Percentiles rank a stretch among this genome's conserved stretches.
Evolutionary conservation across 2,329 filamentous ascomycete species (phyloP).

Genomic region (Pseudocercospora cruenta): DNA sequence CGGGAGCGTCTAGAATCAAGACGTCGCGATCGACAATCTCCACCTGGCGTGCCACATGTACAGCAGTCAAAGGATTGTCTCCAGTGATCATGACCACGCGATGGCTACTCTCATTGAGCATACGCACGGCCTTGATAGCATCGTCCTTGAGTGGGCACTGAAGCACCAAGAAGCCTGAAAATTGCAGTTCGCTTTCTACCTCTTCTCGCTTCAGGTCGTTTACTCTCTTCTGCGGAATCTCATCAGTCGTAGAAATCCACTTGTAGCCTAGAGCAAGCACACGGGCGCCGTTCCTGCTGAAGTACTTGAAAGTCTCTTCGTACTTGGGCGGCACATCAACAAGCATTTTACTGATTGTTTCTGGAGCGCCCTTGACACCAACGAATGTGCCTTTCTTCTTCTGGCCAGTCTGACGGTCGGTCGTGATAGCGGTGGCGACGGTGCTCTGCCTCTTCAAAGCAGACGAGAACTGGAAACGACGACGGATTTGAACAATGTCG

Average conservation of each 20-base stretch:
- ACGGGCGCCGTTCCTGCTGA: conserved; percentile 91
- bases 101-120: conserved; percentile 98
- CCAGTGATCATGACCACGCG: conserved; percentile 99
- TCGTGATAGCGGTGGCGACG: conserved; percentile 77
- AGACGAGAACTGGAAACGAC: conserved; percentile 97
- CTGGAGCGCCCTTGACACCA: conserved; percentile 93
- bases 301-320: conserved; percentile 98
- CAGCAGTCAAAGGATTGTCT: conserved; percentile 94
- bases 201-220: conserved; percentile 94
- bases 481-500: conserved; percentile 89
- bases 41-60: conserved; percentile 91
- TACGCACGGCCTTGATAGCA: conserved; percentile 87
- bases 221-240: conserved; percentile 81
- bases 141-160: conserved; percentile 97
- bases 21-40: conserved; percentile 97
- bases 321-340: conserved; percentile 81
- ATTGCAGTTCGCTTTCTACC: conserved; percentile 80
- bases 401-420: conserved; percentile 71
- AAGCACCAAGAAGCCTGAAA: conserved; percentile 93
- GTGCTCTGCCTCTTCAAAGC: conserved; percentile 95
- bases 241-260: conserved; percentile 78
- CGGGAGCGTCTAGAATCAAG: conserved; percentile 90
- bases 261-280: conserved; percentile 94
- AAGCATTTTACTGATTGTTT: conserved; percentile 95
- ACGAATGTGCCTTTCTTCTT: conserved; percentile 86